Evolutionary conservation across 257 asterid genomes (phyloP).

Genomic region (Scutellaria minor): DNA sequence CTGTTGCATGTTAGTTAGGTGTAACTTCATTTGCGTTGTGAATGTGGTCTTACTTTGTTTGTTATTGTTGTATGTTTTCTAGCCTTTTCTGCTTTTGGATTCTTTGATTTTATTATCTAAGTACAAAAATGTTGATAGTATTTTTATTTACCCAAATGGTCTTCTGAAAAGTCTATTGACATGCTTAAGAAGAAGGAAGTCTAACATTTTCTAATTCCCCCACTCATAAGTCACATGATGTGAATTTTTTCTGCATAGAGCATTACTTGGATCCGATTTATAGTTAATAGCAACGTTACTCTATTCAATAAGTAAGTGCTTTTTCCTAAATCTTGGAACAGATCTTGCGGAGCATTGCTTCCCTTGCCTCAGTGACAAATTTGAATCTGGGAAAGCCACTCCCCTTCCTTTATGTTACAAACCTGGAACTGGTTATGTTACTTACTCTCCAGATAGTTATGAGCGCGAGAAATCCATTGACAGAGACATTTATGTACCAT

Average conservation of each 20-base stretch:
- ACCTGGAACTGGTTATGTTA: constrained; percentile 71
- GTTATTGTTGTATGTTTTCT: neutral
- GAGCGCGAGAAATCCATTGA: constrained; percentile 56
- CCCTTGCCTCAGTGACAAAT: constrained; percentile 34
- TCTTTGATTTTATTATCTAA: neutral
- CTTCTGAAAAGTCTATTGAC: neutral
- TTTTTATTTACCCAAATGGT: neutral
- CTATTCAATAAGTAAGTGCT: neutral
- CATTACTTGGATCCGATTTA: constrained; percentile 21
- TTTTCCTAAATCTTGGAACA: constrained; percentile 35
- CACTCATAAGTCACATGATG: neutral
- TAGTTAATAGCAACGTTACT: neutral
- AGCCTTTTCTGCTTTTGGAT: constrained; percentile 1
- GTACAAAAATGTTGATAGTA: neutral
- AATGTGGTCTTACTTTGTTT: constrained; percentile 11
- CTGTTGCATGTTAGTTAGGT: constrained; percentile 33
- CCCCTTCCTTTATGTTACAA: constrained; percentile 54
- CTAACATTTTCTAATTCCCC: neutral
- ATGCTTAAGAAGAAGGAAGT: neutral
- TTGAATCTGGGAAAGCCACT: constrained; percentile 52
- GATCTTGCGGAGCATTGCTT: constrained; percentile 60
- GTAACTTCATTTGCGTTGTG: neutral
- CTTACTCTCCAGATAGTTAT: constrained; percentile 59
- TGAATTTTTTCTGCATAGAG: neutral
- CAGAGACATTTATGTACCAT: constrained; percentile 41